Conservation (phyloP, 202 grass and related monocot species). For the Cymbopogon flexuosus region DNA sequence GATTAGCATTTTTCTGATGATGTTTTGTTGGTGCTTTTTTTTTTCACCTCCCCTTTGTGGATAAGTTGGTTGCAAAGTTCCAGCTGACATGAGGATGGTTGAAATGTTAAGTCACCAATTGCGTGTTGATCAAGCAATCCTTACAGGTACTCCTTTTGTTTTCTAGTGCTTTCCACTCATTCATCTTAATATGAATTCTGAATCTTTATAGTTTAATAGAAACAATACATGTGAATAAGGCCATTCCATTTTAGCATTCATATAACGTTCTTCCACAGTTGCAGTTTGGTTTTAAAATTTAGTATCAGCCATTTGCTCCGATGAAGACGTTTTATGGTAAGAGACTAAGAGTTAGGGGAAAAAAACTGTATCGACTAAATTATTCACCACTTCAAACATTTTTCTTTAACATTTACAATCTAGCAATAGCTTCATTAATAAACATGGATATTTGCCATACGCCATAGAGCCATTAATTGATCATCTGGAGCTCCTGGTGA, state of each 20-base stretch:
- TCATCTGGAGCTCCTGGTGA: neutral
- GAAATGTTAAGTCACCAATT: conserved; percentile 94
- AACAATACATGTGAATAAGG: neutral
- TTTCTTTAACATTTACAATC: neutral
- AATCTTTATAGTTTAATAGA: conserved; percentile 12
- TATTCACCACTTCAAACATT: neutral
- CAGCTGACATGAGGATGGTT: conserved; percentile 93
- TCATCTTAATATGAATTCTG: conserved; percentile 18
- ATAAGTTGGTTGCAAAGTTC: conserved; percentile 96
- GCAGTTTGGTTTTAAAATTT: neutral
- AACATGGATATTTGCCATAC: neutral
- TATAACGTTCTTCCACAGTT: neutral
- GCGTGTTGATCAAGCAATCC: conserved; percentile 99
- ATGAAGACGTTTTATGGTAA: neutral
- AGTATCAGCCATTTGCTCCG: conserved; percentile 4
- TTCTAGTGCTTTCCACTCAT: conserved; percentile 9
- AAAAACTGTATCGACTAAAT: neutral
- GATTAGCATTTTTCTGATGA: conserved; percentile 22
- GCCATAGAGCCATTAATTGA: neutral
- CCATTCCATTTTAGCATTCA: neutral
- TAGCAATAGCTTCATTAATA: neutral
- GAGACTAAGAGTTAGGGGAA: neutral
- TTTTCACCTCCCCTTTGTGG: neutral
- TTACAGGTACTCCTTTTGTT: conserved; percentile 68
- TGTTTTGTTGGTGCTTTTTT: conserved; percentile 9